Evolutionary conservation across 1,284 basidiomycete species (phyloP).

Genomic region (Ceratorhiza oryzae-sativae): DNA sequence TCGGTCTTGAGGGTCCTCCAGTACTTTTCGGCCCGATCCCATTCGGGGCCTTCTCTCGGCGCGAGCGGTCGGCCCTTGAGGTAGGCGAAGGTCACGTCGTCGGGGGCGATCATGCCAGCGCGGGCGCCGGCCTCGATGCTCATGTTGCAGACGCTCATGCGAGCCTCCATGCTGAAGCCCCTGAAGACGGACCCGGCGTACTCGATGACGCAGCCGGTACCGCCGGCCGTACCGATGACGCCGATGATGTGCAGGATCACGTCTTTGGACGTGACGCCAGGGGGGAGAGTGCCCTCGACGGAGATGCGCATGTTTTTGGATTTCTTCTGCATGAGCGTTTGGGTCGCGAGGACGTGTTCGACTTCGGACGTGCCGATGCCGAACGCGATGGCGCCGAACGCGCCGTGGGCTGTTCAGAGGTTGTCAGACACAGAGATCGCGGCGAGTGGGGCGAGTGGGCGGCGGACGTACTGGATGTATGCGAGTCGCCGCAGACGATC

Average conservation of each 20-base stretch:
- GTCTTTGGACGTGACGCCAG: constrained; percentile 94
- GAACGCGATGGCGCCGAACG: constrained; percentile 94
- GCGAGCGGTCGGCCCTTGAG: constrained; percentile 85
- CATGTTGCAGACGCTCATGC: constrained; percentile 99
- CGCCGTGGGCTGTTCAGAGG: constrained; percentile 77
- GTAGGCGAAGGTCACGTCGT: constrained; percentile 89
- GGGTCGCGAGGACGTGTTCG: constrained; percentile 96
- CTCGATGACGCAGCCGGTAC: constrained; percentile 92
- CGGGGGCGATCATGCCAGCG: constrained; percentile 95
- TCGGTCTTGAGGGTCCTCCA: constrained; percentile 89
- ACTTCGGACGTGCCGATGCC: constrained; percentile 98
- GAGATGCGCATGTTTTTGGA: constrained; percentile 95
- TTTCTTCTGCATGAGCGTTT: constrained; percentile 91
- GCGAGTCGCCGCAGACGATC: constrained; percentile 95
- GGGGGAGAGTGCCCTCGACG: constrained; percentile 84
- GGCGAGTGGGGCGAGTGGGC: background rate
- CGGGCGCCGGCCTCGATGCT: constrained; percentile 96
- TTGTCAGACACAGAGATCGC: background rate
- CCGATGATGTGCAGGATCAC: constrained; percentile 96
- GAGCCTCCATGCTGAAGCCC: constrained; percentile 91
- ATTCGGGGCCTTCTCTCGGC: constrained; percentile 83
- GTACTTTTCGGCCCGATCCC: constrained; percentile 89
- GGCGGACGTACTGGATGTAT: constrained; percentile 77
- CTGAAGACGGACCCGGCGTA: constrained; percentile 93
- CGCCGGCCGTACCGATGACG: constrained; percentile 91